Percentiles rank a stretch among this genome's conserved stretches.
Conservation (phyloP, 768 basidiomycete species). For the Scleroderma citrinum region DNA sequence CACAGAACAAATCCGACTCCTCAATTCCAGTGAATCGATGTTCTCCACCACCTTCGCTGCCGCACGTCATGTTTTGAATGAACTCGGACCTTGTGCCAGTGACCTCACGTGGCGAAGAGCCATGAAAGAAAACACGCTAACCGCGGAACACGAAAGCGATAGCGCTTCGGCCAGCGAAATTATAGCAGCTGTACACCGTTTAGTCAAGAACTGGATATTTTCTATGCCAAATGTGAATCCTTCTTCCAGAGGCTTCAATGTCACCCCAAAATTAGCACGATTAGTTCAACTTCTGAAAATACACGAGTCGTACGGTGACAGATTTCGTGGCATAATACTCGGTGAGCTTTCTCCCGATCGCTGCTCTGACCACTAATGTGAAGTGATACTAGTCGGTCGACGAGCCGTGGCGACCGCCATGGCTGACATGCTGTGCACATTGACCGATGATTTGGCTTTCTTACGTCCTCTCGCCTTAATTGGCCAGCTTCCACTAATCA, state of each 20-base stretch:
- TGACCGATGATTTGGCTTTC: slow-evolving; percentile 46
- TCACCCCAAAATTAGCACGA: slow-evolving; percentile 60
- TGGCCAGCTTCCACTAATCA: slow-evolving; percentile 30
- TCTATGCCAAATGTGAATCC: slow-evolving; percentile 57
- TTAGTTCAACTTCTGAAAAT: slow-evolving; percentile 55
- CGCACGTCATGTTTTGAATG: slow-evolving; percentile 40
- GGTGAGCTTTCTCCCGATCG: slow-evolving; percentile 35
- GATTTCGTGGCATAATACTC: slow-evolving; percentile 60
- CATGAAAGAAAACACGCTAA: slow-evolving; percentile 30
- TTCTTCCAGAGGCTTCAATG: slow-evolving; percentile 55
- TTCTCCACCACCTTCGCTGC: slow-evolving; percentile 40
- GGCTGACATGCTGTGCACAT: slow-evolving; percentile 49
- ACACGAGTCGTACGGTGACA: slow-evolving; percentile 45
- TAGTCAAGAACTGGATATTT: slow-evolving; percentile 58
- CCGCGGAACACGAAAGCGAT: slow-evolving; percentile 32
- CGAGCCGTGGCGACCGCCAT: slow-evolving; percentile 51
- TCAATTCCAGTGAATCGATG: slow-evolving; percentile 36
- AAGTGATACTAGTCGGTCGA: slow-evolving; percentile 41
- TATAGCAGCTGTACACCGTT: slow-evolving; percentile 25
- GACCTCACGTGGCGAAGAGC: slow-evolving; percentile 65
- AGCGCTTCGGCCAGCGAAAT: slow-evolving; percentile 25
- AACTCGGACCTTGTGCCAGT: slow-evolving; percentile 63
- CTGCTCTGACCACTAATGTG: slow-evolving; percentile 6
- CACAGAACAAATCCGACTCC: slow-evolving; percentile 40
- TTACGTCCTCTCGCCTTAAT: slow-evolving; percentile 49